Conservation (phyloP, 495 filamentous ascomycete genomes). For the Hypoxylon cercidicola region DNA sequence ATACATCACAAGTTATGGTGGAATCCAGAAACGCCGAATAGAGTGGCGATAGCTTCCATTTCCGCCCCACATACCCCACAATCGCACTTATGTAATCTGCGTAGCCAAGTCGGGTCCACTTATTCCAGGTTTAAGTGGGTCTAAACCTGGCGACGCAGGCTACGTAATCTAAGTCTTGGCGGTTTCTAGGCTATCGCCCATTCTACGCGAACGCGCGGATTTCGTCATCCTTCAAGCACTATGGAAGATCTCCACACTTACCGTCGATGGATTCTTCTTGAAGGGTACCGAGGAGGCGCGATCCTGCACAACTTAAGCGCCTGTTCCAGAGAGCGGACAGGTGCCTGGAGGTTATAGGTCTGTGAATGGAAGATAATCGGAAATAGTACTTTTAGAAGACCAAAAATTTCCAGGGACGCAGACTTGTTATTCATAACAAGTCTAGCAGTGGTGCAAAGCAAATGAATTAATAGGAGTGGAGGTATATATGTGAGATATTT, state of each 20-base stretch:
- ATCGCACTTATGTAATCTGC: no score
- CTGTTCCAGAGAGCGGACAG: not conserved
- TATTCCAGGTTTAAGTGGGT: no score
- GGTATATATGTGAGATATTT: not conserved
- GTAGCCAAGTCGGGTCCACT: no score
- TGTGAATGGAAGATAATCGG: not conserved
- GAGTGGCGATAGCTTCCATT: no score
- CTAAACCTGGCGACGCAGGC: no score
- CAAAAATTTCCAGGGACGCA: not conserved
- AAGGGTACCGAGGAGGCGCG: constrained; percentile 15
- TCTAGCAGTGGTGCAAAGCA: not conserved
- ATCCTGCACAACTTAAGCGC: constrained; percentile 1
- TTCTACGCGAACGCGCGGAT: no score
- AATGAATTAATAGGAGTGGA: not conserved
- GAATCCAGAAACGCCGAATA: no score
- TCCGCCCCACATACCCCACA: no score
- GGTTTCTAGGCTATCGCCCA: no score
- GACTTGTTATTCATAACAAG: not conserved
- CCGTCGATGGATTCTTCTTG: constrained; percentile 18
- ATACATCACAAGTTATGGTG: no score
- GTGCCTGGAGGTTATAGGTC: not conserved
- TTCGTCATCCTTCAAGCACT: constrained; percentile 47
- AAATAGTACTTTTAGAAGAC: constrained; percentile 4
- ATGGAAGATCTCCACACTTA: constrained; percentile 35
- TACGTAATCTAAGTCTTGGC: no score